Evolutionary conservation across 176 grass and related monocot species (phyloP), one percentile per base, ranked within the genome.

Genomic region (Triticum timopheevii): DNA sequence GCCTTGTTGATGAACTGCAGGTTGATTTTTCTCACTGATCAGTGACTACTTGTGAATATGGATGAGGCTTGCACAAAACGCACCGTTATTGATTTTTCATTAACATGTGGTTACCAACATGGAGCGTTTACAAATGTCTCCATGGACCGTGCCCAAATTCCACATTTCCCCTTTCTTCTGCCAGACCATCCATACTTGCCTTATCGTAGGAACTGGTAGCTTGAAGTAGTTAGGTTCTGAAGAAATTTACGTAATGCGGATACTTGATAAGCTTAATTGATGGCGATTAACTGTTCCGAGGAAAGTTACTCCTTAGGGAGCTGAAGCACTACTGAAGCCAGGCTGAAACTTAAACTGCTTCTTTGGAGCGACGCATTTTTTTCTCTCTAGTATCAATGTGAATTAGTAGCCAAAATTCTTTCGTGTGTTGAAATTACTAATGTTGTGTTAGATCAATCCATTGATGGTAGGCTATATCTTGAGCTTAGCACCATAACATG

Each of bases 1-100:
- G 87, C 58, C 87, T 99, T 24, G 89, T 94, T 65, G 87, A 82
- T 58, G 92, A 85, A 66, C 78, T 99, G 56, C 90, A 96, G 97
- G 93, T 96, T 86, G 13, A 35, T 44, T 77, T 69, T 69, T 80
- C 69, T 54, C 56, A 33, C 22, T 33, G 52, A 56, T 20, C 17
- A 56, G 3, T 79, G 28, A 35, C 4, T 79, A 78, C 34, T 42
- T 27, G 10, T 23, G 40, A 49, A 74, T 85, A 59, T 40, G 42
- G 38, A 69, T 50, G 22, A 16, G 35, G 59, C 28, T 56, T 87
- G 63, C 38, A 30, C 17, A 10, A 4, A 44, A 79, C 10, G 22
- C 15, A 17, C 5, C 33, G 4, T 0, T 76, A 22, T 64, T 8
- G 1, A 28, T 63, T 82, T 61, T 9, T 77, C 75, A 25, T 4